Base-by-base conservation (phyloP, 768 basidiomycete species). In the Tulasnella sp. region DNA sequence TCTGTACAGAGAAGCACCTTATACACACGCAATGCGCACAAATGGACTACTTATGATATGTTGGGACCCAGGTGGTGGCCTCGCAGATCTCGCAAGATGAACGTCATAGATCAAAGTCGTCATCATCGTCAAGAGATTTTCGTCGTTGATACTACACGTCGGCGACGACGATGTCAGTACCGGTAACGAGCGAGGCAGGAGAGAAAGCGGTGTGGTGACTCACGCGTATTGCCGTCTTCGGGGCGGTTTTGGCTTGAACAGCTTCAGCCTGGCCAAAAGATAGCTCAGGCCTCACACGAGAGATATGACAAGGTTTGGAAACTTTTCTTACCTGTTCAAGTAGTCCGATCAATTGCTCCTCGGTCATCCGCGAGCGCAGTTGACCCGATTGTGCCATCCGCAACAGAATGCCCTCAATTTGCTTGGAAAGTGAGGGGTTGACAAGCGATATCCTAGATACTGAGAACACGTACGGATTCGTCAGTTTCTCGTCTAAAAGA, bases 401-500 rank as follows among this genome's bases (percentile, higher is more conserved):
- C 56, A 93, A 82, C 42, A 97, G 87, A 79, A 96, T 90, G 3
- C 86, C 87, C 85, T 96, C 94, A 82, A 97, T 93, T 84, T 95
- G 91, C 81, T 89, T 88, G 24, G 94, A 92, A 83, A 94, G 88
- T 56, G 93, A 91, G 0, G 94, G 92, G 81, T 93, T 93, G 82
- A 97, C 96, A 39, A 97, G 90, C 5, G 92, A 89, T 81, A 97
- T 97, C 74, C 96, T 91, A 14, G 94, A 92, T 78, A 97, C 95
- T 97, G 16, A 44, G n/a, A 52, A 24, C 52, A 52, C 52, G 52
- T 9, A n/a, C 24, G 21, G 52, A 52, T 42, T n/a, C 8, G 27
- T 68, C 46, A 71, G 40, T 31, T 1, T 16, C 39, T 12, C 19
- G 31, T 73, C 18, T n/a, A 21, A 40, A 40, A 40, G 24, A 19